phyloP scores from a whole-genome alignment of 352 stramenopile species.

The Globisporangium apiculatum region DNA sequence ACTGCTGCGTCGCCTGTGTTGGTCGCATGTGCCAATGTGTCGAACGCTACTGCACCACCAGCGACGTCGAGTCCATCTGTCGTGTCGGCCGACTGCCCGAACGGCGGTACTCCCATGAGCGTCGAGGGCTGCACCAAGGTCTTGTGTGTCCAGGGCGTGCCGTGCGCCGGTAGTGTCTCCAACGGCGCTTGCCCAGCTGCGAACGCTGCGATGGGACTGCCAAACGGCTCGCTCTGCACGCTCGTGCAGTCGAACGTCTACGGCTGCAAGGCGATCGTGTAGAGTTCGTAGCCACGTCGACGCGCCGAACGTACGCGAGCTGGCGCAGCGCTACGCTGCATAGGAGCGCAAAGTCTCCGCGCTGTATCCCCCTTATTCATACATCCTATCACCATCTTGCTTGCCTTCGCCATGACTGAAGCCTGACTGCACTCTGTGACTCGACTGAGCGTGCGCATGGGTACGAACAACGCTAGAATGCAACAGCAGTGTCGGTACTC shows the following conservation, averaged over 20 bases:
- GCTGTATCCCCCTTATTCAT: too few relatives aligned
- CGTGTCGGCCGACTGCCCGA: constrained; percentile 3
- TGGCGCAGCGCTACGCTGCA: too few relatives aligned
- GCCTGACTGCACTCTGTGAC: too few relatives aligned
- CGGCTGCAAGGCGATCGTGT: constrained; percentile 9
- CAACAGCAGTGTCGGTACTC: too few relatives aligned
- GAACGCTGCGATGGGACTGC: constrained; percentile 5
- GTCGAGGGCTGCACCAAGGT: constrained; percentile 13
- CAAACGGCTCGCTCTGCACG: constrained; percentile 8
- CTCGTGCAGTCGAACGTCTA: constrained; percentile 9
- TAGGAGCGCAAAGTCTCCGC: too few relatives aligned
- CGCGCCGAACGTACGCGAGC: too few relatives aligned
- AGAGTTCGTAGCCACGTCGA: background rate
- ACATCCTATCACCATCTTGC: too few relatives aligned
- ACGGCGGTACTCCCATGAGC: constrained; percentile 5
- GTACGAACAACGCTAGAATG: too few relatives aligned
- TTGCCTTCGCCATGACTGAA: too few relatives aligned
- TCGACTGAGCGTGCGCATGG: too few relatives aligned
- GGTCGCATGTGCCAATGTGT: too few relatives aligned
- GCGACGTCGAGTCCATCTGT: background rate
- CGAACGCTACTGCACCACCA: background rate
- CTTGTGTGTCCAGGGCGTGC: constrained; percentile 14
- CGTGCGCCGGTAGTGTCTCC: constrained; percentile 7
- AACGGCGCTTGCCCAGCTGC: constrained; percentile 5
- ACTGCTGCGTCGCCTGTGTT: background rate